Conservation (phyloP, 306 rosid species). For the Rosa persica region DNA sequence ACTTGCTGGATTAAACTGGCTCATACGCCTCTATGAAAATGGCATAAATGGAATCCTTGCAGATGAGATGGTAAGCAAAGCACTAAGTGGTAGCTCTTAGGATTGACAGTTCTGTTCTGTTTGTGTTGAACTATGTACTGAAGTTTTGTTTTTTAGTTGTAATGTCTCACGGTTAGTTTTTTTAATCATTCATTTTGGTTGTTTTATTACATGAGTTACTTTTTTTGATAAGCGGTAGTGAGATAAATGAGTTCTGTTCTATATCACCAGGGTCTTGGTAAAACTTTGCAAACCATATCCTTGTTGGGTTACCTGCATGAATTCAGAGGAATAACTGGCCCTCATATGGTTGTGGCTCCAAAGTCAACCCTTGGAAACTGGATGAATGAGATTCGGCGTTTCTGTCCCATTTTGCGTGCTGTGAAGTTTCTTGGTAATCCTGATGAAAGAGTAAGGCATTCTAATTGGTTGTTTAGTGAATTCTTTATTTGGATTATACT, state of each 20-base stretch:
- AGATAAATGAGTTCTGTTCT: constrained; percentile 14
- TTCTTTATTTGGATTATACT: constrained; percentile 1
- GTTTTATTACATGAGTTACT: constrained; percentile 1
- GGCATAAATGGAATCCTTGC: constrained; percentile 99
- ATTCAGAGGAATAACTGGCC: constrained; percentile 89
- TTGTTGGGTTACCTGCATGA: constrained; percentile 90
- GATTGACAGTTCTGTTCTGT: constrained; percentile 8
- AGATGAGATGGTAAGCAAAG: constrained; percentile 88
- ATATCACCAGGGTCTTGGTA: constrained; percentile 81
- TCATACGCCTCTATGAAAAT: constrained; percentile 88
- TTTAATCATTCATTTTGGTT: background rate
- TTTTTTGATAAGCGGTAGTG: constrained; percentile 8
- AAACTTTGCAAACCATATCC: constrained; percentile 95
- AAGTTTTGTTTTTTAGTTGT: background rate
- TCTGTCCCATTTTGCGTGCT: constrained; percentile 84
- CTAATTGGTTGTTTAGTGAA: constrained; percentile 10
- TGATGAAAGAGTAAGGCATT: constrained; percentile 75
- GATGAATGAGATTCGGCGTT: constrained; percentile 98
- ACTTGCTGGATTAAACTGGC: constrained; percentile 98
- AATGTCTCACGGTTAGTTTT: background rate
- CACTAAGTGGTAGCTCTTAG: background rate
- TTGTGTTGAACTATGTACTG: background rate
- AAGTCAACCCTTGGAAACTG: constrained; percentile 98
- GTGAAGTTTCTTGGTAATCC: constrained; percentile 97
- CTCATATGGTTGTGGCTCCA: constrained; percentile 99